Evolutionary conservation across 148 eudicot genomes (phyloP).

Genomic region (Fallopia convolvulus): DNA sequence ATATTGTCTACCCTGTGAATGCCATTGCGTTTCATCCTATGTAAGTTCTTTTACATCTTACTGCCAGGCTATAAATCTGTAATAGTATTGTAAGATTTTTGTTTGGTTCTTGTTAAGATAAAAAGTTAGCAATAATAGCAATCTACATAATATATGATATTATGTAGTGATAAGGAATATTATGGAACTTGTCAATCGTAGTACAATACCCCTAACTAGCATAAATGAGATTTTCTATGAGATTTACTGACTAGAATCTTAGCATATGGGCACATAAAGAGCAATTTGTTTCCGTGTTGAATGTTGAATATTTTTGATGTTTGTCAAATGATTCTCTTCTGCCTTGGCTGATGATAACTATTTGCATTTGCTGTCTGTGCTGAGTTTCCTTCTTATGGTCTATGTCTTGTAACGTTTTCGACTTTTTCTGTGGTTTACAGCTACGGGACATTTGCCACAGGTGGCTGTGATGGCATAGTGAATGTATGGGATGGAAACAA

Average conservation of each 20-base stretch:
- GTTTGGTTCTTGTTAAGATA: not conserved
- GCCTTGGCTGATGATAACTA: not conserved
- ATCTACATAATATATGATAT: not conserved
- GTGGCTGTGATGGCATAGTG: slow-evolving; percentile 94
- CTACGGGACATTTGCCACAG: slow-evolving; percentile 96
- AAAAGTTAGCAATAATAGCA: not conserved
- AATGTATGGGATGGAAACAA: slow-evolving; percentile 99
- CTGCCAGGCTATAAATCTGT: not conserved
- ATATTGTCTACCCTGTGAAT: slow-evolving; percentile 92
- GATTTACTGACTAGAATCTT: not conserved
- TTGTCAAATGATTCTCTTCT: not conserved
- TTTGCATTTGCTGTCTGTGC: not conserved
- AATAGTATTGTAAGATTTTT: not conserved
- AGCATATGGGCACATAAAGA: not conserved
- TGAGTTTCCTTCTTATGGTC: not conserved
- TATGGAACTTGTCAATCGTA: not conserved
- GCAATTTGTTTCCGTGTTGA: not conserved
- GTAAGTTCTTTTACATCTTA: slow-evolving; percentile 32
- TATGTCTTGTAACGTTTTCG: not conserved
- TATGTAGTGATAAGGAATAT: not conserved
- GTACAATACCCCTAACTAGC: not conserved
- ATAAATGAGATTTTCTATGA: not conserved
- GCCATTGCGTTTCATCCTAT: slow-evolving; percentile 93
- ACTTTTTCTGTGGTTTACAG: slow-evolving; percentile 29
- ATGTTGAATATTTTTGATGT: not conserved